Percentiles rank a stretch among this genome's conserved stretches.
Evolutionary conservation across 1,284 basidiomycete genomes (phyloP).

Genomic region (Paramarasmius palmivorus): DNA sequence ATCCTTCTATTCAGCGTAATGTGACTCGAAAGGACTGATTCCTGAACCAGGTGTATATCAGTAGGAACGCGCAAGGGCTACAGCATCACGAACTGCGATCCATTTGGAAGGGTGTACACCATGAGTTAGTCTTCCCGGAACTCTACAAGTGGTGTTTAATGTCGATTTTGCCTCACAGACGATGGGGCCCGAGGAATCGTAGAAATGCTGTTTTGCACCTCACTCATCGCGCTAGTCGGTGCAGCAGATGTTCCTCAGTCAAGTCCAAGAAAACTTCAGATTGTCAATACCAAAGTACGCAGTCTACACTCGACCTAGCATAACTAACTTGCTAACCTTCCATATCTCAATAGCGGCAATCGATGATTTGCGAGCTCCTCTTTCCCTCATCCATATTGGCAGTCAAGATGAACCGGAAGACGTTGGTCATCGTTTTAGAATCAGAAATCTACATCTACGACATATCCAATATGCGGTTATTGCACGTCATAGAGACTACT

Average conservation of each 20-base stretch:
- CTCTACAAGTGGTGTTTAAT: not conserved
- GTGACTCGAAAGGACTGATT: not conserved
- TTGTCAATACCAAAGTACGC: constrained; percentile 94
- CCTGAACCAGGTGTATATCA: constrained; percentile 73
- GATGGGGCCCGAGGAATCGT: constrained; percentile 95
- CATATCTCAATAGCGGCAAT: constrained; percentile 86
- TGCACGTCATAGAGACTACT: constrained; percentile 97
- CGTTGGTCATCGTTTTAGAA: constrained; percentile 94
- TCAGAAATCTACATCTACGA: constrained; percentile 98
- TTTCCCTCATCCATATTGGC: constrained; percentile 96
- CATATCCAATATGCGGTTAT: constrained; percentile 96
- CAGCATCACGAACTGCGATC: constrained; percentile 97
- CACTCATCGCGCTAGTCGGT: constrained; percentile 93
- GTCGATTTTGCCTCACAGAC: constrained; percentile 42
- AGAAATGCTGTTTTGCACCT: constrained; percentile 99
- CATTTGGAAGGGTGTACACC: constrained; percentile 94
- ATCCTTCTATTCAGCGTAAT: not conserved
- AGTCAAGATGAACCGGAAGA: constrained; percentile 96
- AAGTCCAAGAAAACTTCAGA: constrained; percentile 91
- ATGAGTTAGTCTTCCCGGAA: constrained; percentile 65
- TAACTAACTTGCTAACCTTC: not conserved
- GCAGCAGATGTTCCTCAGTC: constrained; percentile 88
- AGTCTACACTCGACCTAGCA: not conserved
- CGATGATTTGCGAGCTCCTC: constrained; percentile 97
- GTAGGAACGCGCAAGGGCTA: constrained; percentile 96